phyloP scores from a whole-genome alignment of 2,329 filamentous ascomycete species.

The Acephala macrosclerotiorum region DNA sequence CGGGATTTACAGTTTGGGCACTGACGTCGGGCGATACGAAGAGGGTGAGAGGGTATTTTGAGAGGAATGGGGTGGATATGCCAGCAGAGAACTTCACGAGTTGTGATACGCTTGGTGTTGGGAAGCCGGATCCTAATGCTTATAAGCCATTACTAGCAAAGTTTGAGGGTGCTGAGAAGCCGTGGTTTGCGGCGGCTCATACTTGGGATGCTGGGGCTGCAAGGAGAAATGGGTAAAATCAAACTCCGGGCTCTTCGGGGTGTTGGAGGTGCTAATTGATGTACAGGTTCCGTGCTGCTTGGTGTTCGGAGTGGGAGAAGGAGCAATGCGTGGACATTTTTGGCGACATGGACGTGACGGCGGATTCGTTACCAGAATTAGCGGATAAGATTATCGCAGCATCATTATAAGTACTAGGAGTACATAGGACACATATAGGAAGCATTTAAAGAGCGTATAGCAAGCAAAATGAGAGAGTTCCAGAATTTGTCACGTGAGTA shows the following conservation, averaged over 20 bases:
- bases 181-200: slow-evolving; percentile 65
- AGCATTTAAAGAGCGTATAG: background rate
- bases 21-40: slow-evolving; percentile 55
- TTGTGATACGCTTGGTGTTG: slow-evolving; percentile 57
- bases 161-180: slow-evolving; percentile 47
- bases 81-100: slow-evolving; percentile 56
- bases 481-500: background rate
- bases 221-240: slow-evolving; percentile 41
- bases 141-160: slow-evolving; percentile 53
- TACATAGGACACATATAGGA: background rate
- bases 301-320: slow-evolving; percentile 51
- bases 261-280: slow-evolving; percentile 20
- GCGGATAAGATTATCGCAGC: slow-evolving; percentile 47
- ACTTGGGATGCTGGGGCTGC: slow-evolving; percentile 64
- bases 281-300: slow-evolving; percentile 56
- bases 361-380: slow-evolving; percentile 54
- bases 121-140: slow-evolving; percentile 57
- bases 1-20: slow-evolving; percentile 59
- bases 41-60: slow-evolving; percentile 59
- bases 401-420: background rate
- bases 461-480: background rate
- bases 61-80: slow-evolving; percentile 54
- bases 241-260: slow-evolving; percentile 41
- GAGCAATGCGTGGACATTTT: slow-evolving; percentile 15
- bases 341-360: slow-evolving; percentile 58